Evolutionary conservation across 805 yeast species (phyloP).

Genomic region (Barnettozyma botsteinii): DNA sequence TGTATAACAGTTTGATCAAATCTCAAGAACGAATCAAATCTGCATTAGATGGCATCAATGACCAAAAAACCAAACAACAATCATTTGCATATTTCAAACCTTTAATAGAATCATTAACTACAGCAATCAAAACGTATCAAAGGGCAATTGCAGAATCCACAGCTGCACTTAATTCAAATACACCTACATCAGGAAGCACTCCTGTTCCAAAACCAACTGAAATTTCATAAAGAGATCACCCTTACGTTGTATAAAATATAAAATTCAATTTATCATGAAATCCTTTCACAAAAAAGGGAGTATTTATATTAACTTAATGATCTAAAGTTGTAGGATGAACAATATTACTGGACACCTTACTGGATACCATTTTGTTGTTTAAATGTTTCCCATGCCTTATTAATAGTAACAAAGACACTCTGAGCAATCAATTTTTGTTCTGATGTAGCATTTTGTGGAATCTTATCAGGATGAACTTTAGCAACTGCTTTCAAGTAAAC

Average conservation of each 20-base stretch:
- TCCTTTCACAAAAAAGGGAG: no score
- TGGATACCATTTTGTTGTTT: slow-evolving; percentile 49
- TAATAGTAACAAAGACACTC: slow-evolving; percentile 74
- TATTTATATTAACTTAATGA: no score
- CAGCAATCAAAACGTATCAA: slow-evolving; percentile 44
- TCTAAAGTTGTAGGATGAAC: not conserved
- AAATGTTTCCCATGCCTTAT: slow-evolving; percentile 86
- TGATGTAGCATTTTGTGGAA: slow-evolving; percentile 48
- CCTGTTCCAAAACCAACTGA: not conserved
- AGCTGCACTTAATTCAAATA: slow-evolving; percentile 4
- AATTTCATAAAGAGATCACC: no score
- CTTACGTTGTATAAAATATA: no score
- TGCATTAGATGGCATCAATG: slow-evolving; percentile 27
- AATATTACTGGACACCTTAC: slow-evolving; percentile 14
- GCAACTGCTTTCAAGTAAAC: slow-evolving; percentile 87
- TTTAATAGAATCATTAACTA: slow-evolving; percentile 35
- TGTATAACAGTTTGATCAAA: slow-evolving; percentile 44
- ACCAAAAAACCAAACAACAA: slow-evolving; percentile 23
- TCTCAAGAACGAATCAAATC: slow-evolving; percentile 40
- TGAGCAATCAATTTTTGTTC: slow-evolving; percentile 84
- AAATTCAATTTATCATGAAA: no score
- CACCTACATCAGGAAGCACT: not conserved
- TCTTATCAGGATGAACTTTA: slow-evolving; percentile 83
- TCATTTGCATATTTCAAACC: slow-evolving; percentile 37
- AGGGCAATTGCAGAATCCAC: slow-evolving; percentile 24